A percentile compares a stretch with the other conserved stretches of the same genome.
Conservation (phyloP, 768 basidiomycete genomes). For the Filobasidium floriforme region DNA sequence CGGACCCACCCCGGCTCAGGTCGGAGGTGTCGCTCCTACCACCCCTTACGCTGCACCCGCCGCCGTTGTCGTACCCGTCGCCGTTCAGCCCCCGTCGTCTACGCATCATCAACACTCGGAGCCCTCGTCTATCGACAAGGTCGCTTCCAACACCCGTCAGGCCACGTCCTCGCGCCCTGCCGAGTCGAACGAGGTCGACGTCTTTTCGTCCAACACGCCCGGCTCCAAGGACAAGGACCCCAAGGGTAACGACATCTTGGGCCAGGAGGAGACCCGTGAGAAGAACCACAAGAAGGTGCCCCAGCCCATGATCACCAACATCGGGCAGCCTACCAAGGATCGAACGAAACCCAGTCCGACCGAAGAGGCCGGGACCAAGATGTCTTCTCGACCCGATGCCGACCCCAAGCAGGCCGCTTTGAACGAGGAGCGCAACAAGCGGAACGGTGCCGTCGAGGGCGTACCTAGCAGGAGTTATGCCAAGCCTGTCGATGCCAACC, state of each 20-base stretch:
- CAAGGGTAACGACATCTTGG: constrained; percentile 34
- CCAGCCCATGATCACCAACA: constrained; percentile 35
- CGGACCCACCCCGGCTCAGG: not conserved
- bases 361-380: constrained; percentile 29
- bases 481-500: constrained; percentile 13
- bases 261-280: constrained; percentile 36
- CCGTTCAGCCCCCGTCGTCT: not conserved
- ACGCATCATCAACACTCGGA: not conserved
- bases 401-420: constrained; percentile 25
- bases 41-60: not conserved
- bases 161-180: constrained; percentile 15
- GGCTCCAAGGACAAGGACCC: constrained; percentile 19
- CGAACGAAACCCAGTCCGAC: constrained; percentile 25
- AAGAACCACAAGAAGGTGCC: constrained; percentile 39
- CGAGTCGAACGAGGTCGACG: constrained; percentile 11
- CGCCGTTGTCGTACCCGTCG: not conserved
- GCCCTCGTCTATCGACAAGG: not conserved
- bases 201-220: constrained; percentile 20
- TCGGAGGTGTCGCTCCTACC: not conserved
- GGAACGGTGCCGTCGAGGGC: constrained; percentile 22
- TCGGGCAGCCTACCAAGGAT: constrained; percentile 39
- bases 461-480: constrained; percentile 16
- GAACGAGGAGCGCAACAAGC: constrained; percentile 32
- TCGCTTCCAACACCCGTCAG: constrained; percentile 6
- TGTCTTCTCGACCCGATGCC: constrained; percentile 30